phyloP scores from a whole-genome alignment of 2,329 filamentous ascomycete species.

The Claviceps purpurea region DNA sequence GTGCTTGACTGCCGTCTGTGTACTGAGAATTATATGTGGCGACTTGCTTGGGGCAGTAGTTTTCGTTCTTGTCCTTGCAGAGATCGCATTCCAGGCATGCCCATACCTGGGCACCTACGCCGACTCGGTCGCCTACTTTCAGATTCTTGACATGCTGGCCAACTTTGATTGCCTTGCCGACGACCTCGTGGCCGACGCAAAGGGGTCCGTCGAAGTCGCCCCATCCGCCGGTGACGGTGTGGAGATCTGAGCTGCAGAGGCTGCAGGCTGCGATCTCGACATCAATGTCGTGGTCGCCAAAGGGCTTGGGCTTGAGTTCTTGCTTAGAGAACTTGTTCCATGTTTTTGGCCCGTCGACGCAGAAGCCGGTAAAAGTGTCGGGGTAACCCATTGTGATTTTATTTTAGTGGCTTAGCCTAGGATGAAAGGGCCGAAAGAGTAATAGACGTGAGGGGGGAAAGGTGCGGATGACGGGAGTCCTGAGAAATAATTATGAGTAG shows the following conservation, averaged over 20 bases:
- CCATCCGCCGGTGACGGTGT: conserved; percentile 45
- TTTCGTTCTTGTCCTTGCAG: conserved; percentile 35
- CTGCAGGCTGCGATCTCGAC: conserved; percentile 60
- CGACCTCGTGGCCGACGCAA: conserved; percentile 45
- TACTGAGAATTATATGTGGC: conserved; percentile 47
- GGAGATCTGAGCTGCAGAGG: conserved; percentile 48
- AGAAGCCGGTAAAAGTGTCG: conserved; percentile 30
- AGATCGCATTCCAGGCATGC: conserved; percentile 38
- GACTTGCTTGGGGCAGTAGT: conserved; percentile 33
- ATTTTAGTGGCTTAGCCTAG: too few species aligned
- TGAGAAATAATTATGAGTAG: too few species aligned
- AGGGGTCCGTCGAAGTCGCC: conserved; percentile 32
- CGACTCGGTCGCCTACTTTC: conserved; percentile 50
- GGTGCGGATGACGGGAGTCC: too few species aligned
- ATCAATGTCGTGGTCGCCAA: conserved; percentile 35
- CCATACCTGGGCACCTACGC: conserved; percentile 47
- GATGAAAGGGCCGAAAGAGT: too few species aligned
- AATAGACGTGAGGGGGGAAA: too few species aligned
- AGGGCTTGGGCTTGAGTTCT: conserved; percentile 24
- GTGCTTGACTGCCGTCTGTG: conserved; percentile 43
- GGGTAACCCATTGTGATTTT: conserved; percentile 26
- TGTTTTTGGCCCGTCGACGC: conserved; percentile 26
- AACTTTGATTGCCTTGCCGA: conserved; percentile 38
- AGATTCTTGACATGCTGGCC: conserved; percentile 33
- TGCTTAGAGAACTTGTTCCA: conserved; percentile 28